Percentiles rank a stretch among this genome's conserved stretches.
phyloP scores from a whole-genome alignment of 306 rosid genomes.

The Rosa lucieae region DNA sequence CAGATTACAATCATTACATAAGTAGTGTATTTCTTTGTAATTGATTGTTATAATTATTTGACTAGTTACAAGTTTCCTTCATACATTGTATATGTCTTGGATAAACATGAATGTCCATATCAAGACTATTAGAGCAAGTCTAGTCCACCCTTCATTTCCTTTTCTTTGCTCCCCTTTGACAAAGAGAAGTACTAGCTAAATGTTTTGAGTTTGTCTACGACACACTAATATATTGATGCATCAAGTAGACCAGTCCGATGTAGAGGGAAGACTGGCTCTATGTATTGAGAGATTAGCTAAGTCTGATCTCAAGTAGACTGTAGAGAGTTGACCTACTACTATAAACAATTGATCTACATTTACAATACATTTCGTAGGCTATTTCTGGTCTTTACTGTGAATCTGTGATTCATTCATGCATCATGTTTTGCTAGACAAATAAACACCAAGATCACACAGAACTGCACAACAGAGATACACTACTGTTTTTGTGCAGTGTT shows the following conservation, averaged over 20 bases:
- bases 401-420: not conserved
- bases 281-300: not conserved
- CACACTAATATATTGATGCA: not conserved
- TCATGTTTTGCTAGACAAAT: conserved; percentile 12
- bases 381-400: not conserved
- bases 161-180: not conserved
- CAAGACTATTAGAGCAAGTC: not conserved
- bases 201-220: not conserved
- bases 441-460: conserved; percentile 7
- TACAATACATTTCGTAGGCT: too few species aligned
- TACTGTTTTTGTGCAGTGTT: not conserved
- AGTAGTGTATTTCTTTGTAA: not conserved
- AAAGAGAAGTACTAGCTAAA: not conserved
- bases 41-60: not conserved
- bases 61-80: not conserved
- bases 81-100: not conserved
- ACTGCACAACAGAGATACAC: not conserved
- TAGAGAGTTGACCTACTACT: not conserved
- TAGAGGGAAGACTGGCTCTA: not conserved
- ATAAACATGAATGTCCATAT: not conserved
- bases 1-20: not conserved
- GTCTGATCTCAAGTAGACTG: not conserved
- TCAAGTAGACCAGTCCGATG: not conserved
- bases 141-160: not conserved
- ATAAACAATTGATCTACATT: too few species aligned